Evolutionary conservation across 495 filamentous ascomycete genomes (phyloP).

Genomic region (Neurospora cerealis): DNA sequence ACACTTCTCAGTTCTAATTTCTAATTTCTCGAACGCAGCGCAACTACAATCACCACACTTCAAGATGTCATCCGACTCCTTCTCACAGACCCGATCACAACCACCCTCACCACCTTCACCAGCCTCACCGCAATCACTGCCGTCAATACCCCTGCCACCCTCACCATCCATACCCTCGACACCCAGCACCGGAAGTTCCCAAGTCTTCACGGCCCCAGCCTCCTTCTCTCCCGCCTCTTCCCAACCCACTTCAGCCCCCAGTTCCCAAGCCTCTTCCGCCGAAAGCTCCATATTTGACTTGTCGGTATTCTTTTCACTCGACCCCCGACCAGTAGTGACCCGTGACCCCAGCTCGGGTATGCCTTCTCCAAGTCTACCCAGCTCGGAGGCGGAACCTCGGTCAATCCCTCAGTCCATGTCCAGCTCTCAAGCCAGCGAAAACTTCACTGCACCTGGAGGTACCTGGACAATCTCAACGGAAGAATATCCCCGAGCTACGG

Average conservation of each 20-base stretch:
- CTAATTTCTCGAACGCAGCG: not conserved
- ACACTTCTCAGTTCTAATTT: not conserved
- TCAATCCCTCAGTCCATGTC: not conserved
- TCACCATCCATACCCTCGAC: not conserved
- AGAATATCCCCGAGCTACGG: not conserved
- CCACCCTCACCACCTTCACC: not conserved
- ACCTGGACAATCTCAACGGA: not conserved
- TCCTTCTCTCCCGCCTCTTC: not conserved
- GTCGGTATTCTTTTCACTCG: not conserved
- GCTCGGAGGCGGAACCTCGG: not conserved
- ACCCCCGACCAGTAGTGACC: not conserved
- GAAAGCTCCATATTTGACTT: not conserved
- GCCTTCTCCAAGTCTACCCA: not conserved
- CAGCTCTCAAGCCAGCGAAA: not conserved
- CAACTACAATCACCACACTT: not conserved
- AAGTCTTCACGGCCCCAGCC: not conserved
- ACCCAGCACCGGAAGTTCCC: not conserved
- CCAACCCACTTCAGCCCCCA: not conserved
- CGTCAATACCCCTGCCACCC: not conserved
- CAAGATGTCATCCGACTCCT: not conserved
- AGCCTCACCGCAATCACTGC: not conserved
- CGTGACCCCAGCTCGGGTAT: not conserved
- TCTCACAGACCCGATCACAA: not conserved
- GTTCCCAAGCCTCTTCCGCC: not conserved
- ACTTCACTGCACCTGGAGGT: not conserved